These are phyloP conservation scores for Suhomyces wounanorum DNA, from an alignment of 1,139 yeast genomes.

Conservation along the genomic window DNA sequence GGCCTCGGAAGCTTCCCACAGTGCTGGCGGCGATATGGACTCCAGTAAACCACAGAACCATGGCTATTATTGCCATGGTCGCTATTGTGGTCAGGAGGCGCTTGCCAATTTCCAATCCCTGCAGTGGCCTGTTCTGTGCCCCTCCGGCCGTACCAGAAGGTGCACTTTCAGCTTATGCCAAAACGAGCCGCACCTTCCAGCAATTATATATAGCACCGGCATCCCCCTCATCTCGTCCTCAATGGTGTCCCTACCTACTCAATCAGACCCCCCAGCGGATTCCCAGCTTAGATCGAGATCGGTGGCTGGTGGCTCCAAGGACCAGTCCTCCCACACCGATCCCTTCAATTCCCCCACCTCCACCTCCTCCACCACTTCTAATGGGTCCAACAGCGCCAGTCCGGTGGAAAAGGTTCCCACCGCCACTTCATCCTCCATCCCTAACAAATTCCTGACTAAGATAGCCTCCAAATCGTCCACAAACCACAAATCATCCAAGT, in stretches of 20 bases:
- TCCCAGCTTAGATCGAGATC: neutral
- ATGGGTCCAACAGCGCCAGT: neutral
- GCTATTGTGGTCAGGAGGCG: neutral
- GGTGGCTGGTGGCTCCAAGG: neutral
- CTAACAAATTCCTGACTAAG: neutral
- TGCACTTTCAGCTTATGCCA: neutral
- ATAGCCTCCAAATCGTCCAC: neutral
- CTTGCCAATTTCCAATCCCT: neutral
- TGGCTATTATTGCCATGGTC: no score
- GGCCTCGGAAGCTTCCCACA: neutral
- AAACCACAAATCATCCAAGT: neutral
- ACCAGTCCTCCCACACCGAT: neutral
- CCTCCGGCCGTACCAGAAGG: neutral
- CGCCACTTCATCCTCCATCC: neutral
- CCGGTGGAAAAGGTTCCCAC: neutral
- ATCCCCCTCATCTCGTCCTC: neutral
- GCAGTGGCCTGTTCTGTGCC: neutral
- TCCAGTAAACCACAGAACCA: no score
- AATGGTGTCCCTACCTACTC: conserved; percentile 3
- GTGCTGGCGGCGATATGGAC: neutral
- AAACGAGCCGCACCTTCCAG: conserved; percentile 2
- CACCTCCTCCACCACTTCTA: neutral
- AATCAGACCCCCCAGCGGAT: neutral
- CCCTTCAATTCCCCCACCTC: neutral
- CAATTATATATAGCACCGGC: conserved; percentile 3